These are phyloP conservation scores for Graphilbum fragrans DNA, from an alignment of 2,329 filamentous ascomycete species.

Conservation along the genomic window DNA sequence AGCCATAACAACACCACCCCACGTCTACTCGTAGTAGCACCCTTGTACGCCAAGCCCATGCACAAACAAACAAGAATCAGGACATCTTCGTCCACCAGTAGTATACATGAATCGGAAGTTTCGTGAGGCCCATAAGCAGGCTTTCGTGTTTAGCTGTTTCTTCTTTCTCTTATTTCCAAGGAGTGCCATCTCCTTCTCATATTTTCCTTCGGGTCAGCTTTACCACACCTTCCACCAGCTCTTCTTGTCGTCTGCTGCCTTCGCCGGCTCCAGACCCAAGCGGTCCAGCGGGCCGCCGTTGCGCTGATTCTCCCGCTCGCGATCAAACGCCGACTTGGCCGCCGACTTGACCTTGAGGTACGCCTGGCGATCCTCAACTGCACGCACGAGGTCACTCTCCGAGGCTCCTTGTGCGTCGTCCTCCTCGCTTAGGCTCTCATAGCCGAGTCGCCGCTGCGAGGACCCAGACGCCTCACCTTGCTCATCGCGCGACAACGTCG, in stretches of 20 bases:
- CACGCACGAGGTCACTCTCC: slow-evolving; percentile 17
- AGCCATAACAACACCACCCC: too few species aligned
- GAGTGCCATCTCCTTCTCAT: too few species aligned
- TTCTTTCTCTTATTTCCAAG: too few species aligned
- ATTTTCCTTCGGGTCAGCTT: too few species aligned
- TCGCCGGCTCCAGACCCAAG: slow-evolving; percentile 26
- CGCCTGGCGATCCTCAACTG: slow-evolving; percentile 20
- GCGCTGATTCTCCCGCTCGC: slow-evolving; percentile 38
- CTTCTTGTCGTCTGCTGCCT: slow-evolving; percentile 24
- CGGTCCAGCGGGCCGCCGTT: slow-evolving; percentile 38
- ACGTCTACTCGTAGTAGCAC: not conserved
- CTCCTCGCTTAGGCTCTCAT: slow-evolving; percentile 20
- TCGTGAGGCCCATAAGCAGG: too few species aligned
- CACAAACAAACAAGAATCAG: not conserved
- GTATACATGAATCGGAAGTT: too few species aligned
- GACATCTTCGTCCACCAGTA: not conserved
- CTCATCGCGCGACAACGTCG: slow-evolving; percentile 25
- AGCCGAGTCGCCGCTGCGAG: slow-evolving; percentile 16
- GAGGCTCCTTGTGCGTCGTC: slow-evolving; percentile 16
- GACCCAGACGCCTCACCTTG: slow-evolving; percentile 13
- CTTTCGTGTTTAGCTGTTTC: too few species aligned
- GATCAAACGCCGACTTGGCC: slow-evolving; percentile 24
- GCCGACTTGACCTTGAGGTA: slow-evolving; percentile 12
- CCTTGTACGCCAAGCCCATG: not conserved
- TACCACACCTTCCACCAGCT: slow-evolving; percentile 22